A percentile compares a stretch with the other conserved stretches of the same genome.
Evolutionary conservation across 148 eudicot species (phyloP).

Genomic region (Cornus kousa): DNA sequence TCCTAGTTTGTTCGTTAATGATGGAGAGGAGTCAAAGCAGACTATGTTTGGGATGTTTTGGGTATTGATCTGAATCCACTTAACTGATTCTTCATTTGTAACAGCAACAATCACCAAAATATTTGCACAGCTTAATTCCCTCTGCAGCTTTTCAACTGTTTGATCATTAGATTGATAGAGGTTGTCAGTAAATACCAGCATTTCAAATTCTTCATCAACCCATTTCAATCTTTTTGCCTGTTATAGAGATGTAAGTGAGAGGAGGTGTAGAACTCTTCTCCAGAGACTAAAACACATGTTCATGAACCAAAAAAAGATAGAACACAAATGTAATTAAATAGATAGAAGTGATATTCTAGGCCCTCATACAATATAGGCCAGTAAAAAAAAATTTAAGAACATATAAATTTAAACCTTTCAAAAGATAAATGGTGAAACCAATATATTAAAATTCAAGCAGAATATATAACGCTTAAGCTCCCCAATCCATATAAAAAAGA

Average conservation of each 20-base stretch:
- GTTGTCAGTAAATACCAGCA: constrained; percentile 68
- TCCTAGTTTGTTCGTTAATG: constrained; percentile 73
- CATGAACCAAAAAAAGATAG: background rate
- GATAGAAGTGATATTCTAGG: background rate
- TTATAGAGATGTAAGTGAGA: background rate
- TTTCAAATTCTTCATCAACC: constrained; percentile 76
- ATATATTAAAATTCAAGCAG: background rate
- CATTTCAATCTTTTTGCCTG: constrained; percentile 84
- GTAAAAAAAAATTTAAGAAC: background rate
- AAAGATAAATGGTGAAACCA: background rate
- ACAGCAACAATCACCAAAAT: constrained; percentile 74
- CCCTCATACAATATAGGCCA: constrained; percentile 5
- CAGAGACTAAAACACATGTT: background rate
- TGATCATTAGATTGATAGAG: constrained; percentile 17
- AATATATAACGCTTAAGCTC: background rate
- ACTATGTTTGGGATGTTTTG: constrained; percentile 59
- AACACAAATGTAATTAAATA: background rate
- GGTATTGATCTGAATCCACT: constrained; percentile 50
- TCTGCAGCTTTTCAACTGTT: constrained; percentile 27
- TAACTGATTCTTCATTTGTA: constrained; percentile 52
- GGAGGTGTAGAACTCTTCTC: background rate
- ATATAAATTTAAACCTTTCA: background rate
- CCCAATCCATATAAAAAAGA: background rate
- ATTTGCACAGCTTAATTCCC: constrained; percentile 43
- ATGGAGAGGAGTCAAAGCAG: constrained; percentile 73